Base-by-base conservation (phyloP, 2,329 filamentous ascomycete genomes). In the Cladosporium oxysporum region DNA sequence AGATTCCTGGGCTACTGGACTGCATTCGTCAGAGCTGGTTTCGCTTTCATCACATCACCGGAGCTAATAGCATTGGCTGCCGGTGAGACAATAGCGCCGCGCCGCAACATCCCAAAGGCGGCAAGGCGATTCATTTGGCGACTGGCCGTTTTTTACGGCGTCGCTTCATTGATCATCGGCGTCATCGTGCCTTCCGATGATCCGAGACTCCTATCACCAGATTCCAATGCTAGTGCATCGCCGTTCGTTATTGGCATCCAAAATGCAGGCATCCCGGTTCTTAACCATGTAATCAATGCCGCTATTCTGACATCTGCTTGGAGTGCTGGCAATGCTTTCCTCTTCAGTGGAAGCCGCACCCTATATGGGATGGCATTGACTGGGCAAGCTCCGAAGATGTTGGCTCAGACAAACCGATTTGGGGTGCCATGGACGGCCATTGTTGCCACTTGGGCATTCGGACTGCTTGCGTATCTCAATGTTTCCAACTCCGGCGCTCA, bases 231-330 rank as follows among this genome's bases (percentile, higher is more conserved):
- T 4, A 73, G 72, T 14, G 77, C 79, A 10, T 85, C 82, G 5
- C 84, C 84, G 0, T 86, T 83, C 75, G 84, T 84, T 31, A 85
- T 91, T 68, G 85, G 85, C 21, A 86, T 87, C 68, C 78, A 84
- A 65, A 81, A 86, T 67, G 87, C 87, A 12, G 85, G 86, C 49
- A 85, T 91, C 58, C 73, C 76, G 0, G 84, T 83, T 1, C 82
- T 91, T 16, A 66, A 89, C 69, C 85, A 85, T 66, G 82, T 90
- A 68, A 88, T 91, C 78, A 91, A 91, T 72, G 88, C 84, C 28
- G 86, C 85, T 16, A 85, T 91, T 70, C 79, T 91, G 59, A 88
- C 89, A 10, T 89, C 87, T 18, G 89, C 88, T 1, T 84, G 83
- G 78, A 85, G 82, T 0, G 82, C 84, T 14, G 84, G 82, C 58